phyloP scores from a whole-genome alignment of 2,329 filamentous ascomycete species.

The Dendryphion nanum region DNA sequence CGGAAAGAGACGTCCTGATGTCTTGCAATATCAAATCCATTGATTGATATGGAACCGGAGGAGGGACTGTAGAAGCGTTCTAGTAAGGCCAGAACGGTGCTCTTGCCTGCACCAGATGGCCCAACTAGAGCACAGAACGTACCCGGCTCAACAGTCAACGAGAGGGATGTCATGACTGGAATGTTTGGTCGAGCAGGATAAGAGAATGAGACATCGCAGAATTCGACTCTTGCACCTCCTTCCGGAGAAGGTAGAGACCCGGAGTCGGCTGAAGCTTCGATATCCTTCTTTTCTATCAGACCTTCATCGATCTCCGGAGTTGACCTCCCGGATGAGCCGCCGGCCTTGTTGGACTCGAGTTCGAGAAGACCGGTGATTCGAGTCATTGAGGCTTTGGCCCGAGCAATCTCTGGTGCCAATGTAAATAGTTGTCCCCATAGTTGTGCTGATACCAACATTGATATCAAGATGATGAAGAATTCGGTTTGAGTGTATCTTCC shows the following conservation, averaged over 20 bases:
- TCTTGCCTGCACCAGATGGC: conserved; percentile 66
- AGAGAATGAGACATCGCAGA: conserved; percentile 61
- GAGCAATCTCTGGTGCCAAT: conserved; percentile 71
- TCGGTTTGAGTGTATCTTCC: conserved; percentile 65
- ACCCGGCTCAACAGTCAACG: conserved; percentile 56
- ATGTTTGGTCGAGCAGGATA: conserved; percentile 64
- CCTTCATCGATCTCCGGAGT: conserved; percentile 78
- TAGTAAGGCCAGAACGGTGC: conserved; percentile 57
- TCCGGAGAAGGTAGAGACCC: conserved; percentile 61
- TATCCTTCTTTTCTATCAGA: conserved; percentile 46
- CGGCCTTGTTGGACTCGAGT: conserved; percentile 21
- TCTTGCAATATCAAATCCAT: conserved; percentile 49
- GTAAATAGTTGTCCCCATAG: conserved; percentile 74
- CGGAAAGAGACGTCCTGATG: conserved; percentile 41
- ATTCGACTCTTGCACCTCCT: conserved; percentile 46
- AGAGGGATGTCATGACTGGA: conserved; percentile 57
- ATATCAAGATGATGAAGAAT: conserved; percentile 72
- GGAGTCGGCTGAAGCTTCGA: conserved; percentile 30
- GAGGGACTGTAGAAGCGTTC: conserved; percentile 56
- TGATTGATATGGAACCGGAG: conserved; percentile 53
- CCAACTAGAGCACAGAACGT: conserved; percentile 65
- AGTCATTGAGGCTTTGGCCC: conserved; percentile 64
- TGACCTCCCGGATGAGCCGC: conserved; percentile 75
- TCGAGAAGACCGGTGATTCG: conserved; percentile 69
- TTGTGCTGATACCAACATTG: conserved; percentile 70